These are phyloP conservation scores for Eucalyptus virginea DNA, from an alignment of 345 rosid genomes.

Conservation along the genomic window DNA sequence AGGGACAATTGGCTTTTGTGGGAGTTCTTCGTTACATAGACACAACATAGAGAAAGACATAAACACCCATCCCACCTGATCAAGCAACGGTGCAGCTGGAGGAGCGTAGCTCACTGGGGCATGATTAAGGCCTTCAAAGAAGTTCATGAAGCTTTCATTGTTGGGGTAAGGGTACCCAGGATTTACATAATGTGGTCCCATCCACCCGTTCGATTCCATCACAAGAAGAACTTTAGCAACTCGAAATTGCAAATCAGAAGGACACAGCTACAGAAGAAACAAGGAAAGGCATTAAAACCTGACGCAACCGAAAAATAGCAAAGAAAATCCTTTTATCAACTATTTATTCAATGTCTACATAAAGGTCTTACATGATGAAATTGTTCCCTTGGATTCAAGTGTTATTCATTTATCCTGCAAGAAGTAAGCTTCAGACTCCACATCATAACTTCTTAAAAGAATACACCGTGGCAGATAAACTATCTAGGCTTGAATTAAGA, in stretches of 20 bases:
- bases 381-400: not conserved
- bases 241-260: conserved; percentile 9
- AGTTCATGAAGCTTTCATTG: conserved; percentile 50
- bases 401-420: not conserved
- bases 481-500: not conserved
- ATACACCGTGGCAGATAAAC: not conserved
- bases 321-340: not conserved
- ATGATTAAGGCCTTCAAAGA: conserved; percentile 38
- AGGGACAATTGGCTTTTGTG: not conserved
- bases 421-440: not conserved
- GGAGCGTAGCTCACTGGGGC: conserved; percentile 22
- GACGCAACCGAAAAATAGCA: not conserved
- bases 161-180: conserved; percentile 44
- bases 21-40: not conserved
- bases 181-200: conserved; percentile 47
- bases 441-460: not conserved
- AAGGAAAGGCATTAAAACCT: not conserved
- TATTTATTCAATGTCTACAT: not conserved
- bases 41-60: not conserved
- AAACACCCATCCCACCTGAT: conserved; percentile 26
- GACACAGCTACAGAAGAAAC: not conserved
- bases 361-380: not conserved
- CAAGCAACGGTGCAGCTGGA: conserved; percentile 13
- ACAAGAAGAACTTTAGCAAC: not conserved
- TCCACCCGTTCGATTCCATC: conserved; percentile 37